phyloP scores from a whole-genome alignment of 805 yeast species.

The Lipomyces oligophaga region DNA sequence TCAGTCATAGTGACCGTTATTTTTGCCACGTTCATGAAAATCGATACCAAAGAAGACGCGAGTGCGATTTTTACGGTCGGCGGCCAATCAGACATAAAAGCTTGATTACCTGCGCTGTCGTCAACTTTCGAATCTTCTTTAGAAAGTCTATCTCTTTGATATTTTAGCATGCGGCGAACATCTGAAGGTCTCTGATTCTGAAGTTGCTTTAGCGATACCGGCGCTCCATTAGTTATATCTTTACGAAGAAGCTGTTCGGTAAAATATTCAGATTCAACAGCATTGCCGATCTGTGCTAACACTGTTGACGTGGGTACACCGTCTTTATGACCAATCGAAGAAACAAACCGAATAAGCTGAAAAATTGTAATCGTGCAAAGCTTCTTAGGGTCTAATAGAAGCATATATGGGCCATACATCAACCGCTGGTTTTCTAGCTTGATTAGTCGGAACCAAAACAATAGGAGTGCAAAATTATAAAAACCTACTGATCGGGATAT shows the following conservation, averaged over 20 bases:
- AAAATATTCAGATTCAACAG: slow-evolving; percentile 78
- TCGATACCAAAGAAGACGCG: slow-evolving; percentile 74
- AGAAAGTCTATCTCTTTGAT: slow-evolving; percentile 10
- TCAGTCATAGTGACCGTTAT: slow-evolving; percentile 76
- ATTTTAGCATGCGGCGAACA: slow-evolving; percentile 7
- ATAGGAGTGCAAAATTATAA: background rate
- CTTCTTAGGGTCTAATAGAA: slow-evolving; percentile 70
- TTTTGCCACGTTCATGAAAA: slow-evolving; percentile 75
- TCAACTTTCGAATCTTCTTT: slow-evolving; percentile 5
- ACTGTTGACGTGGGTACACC: slow-evolving; percentile 85
- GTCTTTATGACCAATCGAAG: slow-evolving; percentile 67
- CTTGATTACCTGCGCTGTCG: too few relatives aligned
- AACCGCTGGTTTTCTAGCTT: slow-evolving; percentile 29
- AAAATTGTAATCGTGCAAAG: slow-evolving; percentile 79
- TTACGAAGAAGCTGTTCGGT: slow-evolving; percentile 59
- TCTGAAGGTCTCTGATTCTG: slow-evolving; percentile 11
- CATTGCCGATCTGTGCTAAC: slow-evolving; percentile 73
- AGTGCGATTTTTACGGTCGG: slow-evolving; percentile 58
- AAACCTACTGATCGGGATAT: background rate
- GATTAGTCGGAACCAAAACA: background rate
- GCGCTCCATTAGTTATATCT: slow-evolving; percentile 33
- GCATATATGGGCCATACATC: slow-evolving; percentile 71
- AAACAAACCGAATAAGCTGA: slow-evolving; percentile 69
- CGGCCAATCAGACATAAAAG: slow-evolving; percentile 48
- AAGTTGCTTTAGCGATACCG: slow-evolving; percentile 10